Conservation (phyloP, 495 filamentous ascomycete species). For the Pyrenula massariospora region DNA sequence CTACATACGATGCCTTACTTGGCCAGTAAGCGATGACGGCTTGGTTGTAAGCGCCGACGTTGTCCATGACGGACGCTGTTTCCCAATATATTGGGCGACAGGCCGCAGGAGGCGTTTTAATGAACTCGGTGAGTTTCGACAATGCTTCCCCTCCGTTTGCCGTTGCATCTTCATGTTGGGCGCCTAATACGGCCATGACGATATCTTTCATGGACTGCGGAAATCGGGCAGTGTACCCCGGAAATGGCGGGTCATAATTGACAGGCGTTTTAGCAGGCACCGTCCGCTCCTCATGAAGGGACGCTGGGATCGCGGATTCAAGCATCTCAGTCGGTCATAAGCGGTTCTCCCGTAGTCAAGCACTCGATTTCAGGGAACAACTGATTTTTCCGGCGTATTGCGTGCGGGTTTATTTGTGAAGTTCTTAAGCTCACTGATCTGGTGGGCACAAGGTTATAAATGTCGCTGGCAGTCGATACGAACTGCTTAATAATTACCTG, state of each 20-base stretch:
- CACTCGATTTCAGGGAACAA: not conserved
- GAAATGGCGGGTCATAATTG: slow-evolving; percentile 8
- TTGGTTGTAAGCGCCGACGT: slow-evolving; percentile 13
- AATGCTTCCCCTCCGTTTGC: slow-evolving; percentile 1
- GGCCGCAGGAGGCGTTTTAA: not conserved
- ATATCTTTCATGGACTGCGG: slow-evolving; percentile 11
- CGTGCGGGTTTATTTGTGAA: not conserved
- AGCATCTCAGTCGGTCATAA: not conserved
- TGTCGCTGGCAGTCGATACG: not conserved
- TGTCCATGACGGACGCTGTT: slow-evolving; percentile 13
- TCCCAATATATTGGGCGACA: slow-evolving; percentile 12
- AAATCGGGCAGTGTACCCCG: slow-evolving; percentile 12
- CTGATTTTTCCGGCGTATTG: not conserved
- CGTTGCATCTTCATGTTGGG: slow-evolving; percentile 6
- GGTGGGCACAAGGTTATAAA: not conserved
- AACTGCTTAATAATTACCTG: slow-evolving; percentile 7
- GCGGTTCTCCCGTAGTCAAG: not conserved
- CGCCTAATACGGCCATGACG: slow-evolving; percentile 20
- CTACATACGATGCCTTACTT: slow-evolving; percentile 8
- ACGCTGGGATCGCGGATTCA: not conserved
- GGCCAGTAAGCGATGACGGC: slow-evolving; percentile 17
- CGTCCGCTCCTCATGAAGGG: not conserved
- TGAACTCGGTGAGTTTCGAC: slow-evolving; percentile 6
- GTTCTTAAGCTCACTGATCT: not conserved
- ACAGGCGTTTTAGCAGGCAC: not conserved